These are phyloP conservation scores for Eucalyptus tenuipes DNA, from an alignment of 345 rosid species.

Conservation along the genomic window DNA sequence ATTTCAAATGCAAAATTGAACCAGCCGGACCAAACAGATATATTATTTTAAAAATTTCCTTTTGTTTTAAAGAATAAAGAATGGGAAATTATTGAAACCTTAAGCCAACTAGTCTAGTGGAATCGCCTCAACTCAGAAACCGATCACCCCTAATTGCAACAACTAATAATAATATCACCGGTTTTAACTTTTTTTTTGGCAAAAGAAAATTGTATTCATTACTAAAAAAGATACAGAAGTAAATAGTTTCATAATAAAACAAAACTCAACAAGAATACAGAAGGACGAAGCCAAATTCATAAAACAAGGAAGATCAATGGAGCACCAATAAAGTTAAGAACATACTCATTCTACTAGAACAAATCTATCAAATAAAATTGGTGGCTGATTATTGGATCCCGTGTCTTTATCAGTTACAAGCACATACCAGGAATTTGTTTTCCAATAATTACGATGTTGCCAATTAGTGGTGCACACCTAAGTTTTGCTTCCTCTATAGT, in stretches of 20 bases:
- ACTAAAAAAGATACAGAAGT: no score
- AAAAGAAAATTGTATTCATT: neutral
- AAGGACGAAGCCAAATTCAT: neutral
- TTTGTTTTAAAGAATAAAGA: no score
- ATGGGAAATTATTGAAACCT: neutral
- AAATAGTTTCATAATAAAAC: no score
- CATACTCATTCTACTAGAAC: neutral
- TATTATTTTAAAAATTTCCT: rapidly evolving
- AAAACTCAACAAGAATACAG: no score
- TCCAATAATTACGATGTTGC: no score
- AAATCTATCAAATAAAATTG: neutral
- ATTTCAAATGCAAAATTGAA: no score
- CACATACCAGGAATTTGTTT: no score
- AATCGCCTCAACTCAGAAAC: no score
- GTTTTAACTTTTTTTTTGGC: neutral
- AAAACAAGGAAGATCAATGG: neutral
- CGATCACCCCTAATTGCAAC: neutral
- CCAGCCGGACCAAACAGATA: rapidly evolving
- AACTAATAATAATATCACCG: neutral
- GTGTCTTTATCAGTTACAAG: no score
- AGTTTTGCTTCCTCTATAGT: no score
- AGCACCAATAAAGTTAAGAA: neutral
- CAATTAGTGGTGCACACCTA: no score
- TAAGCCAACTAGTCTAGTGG: neutral
- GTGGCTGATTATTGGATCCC: neutral